phyloP scores from a whole-genome alignment of 2,329 filamentous ascomycete species.

The Xylariaceae sp. region DNA sequence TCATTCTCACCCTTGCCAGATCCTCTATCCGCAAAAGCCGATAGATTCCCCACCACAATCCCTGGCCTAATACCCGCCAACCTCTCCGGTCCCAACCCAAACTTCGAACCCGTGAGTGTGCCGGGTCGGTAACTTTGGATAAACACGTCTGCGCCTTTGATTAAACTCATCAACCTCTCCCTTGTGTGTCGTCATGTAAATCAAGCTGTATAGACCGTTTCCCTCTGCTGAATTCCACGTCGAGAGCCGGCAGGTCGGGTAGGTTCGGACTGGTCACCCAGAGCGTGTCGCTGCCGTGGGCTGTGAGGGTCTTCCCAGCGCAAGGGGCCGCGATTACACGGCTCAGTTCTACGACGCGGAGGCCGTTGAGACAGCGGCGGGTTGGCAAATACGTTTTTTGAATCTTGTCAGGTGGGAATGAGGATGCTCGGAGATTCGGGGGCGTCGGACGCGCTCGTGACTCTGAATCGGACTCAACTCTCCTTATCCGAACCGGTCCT shows the following conservation, averaged over 20 bases:
- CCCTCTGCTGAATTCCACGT: slow-evolving; percentile 35
- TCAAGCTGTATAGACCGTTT: slow-evolving; percentile 31
- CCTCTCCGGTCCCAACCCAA: neutral
- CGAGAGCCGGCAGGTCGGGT: slow-evolving; percentile 32
- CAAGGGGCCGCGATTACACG: slow-evolving; percentile 38
- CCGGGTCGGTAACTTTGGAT: slow-evolving; percentile 45
- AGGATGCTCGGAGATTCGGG: too few relatives aligned
- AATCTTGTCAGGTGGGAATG: too few relatives aligned
- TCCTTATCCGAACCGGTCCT: too few relatives aligned
- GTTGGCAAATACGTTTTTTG: too few relatives aligned
- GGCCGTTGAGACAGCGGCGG: slow-evolving; percentile 31
- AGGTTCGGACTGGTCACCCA: slow-evolving; percentile 36
- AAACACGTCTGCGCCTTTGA: slow-evolving; percentile 38
- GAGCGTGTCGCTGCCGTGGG: slow-evolving; percentile 38
- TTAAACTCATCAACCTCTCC: slow-evolving; percentile 26
- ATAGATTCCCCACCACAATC: slow-evolving; percentile 31
- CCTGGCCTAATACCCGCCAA: slow-evolving; percentile 8
- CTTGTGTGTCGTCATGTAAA: slow-evolving; percentile 20
- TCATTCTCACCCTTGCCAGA: too few relatives aligned
- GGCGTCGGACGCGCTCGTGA: too few relatives aligned
- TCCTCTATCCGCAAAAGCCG: slow-evolving; percentile 47
- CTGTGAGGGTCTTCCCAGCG: slow-evolving; percentile 34
- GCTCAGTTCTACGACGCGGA: slow-evolving; percentile 30
- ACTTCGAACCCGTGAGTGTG: slow-evolving; percentile 41
- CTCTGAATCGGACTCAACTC: too few relatives aligned